Evolutionary conservation across 306 rosid genomes (phyloP).

Genomic region (Medicago truncatula): MtrunA17r5.0-ANR NC_053049.1:26108001-26108500

Average conservation of each 20-base stretch:
- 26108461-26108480: too few relatives aligned
- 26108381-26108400: too few relatives aligned
- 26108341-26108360: too few relatives aligned
- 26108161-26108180: constrained; percentile 25
- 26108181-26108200: constrained; percentile 6
- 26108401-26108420: too few relatives aligned
- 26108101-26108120: constrained; percentile 1
- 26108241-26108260: constrained; percentile 6
- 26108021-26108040: constrained; percentile 1
- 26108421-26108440: too few relatives aligned
- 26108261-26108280: neutral
- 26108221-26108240: neutral
- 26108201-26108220: constrained; percentile 20
- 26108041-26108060: neutral
- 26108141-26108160: constrained; percentile 22
- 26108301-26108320: constrained; percentile 4
- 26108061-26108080: neutral
- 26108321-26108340: too few relatives aligned
- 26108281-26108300: constrained; percentile 1
- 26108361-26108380: too few relatives aligned
- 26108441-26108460: too few relatives aligned
- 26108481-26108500: neutral
- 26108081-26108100: neutral
- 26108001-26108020: neutral
- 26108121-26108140: neutral